A percentile compares a stretch with the other conserved stretches of the same genome.
Evolutionary conservation across 257 asterid species (phyloP).

Genomic region (Cruciata laevipes): DNA sequence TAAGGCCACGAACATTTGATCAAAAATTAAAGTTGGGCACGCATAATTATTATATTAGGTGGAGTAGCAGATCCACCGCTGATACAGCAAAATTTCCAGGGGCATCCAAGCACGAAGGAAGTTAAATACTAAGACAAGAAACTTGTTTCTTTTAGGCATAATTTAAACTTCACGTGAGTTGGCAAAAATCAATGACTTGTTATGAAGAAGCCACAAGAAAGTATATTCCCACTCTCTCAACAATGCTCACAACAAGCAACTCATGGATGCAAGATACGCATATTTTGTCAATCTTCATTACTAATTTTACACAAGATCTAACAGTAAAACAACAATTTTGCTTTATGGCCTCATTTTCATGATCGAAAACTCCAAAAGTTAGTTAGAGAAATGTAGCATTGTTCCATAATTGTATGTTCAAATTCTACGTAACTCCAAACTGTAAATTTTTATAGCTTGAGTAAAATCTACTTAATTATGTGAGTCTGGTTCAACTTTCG

Average conservation of each 20-base stretch:
- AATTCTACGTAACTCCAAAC: background rate
- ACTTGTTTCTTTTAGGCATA: background rate
- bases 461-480: no score
- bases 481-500: background rate
- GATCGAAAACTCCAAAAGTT: background rate
- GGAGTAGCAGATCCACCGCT: background rate
- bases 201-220: background rate
- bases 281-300: background rate
- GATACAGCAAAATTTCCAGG: background rate
- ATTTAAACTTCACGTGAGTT: background rate
- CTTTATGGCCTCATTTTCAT: background rate
- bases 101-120: background rate
- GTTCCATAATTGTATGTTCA: background rate
- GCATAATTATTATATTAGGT: background rate
- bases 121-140: background rate
- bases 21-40: background rate
- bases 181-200: constrained; percentile 16
- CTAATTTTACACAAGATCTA: background rate
- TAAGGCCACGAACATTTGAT: no score
- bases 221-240: constrained; percentile 10
- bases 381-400: background rate
- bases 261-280: background rate
- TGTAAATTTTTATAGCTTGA: background rate
- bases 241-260: constrained; percentile 13
- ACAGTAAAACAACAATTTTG: background rate